Base-by-base conservation (phyloP, 2,329 filamentous ascomycete genomes). In the Dendrostoma leiphaemia region DNA sequence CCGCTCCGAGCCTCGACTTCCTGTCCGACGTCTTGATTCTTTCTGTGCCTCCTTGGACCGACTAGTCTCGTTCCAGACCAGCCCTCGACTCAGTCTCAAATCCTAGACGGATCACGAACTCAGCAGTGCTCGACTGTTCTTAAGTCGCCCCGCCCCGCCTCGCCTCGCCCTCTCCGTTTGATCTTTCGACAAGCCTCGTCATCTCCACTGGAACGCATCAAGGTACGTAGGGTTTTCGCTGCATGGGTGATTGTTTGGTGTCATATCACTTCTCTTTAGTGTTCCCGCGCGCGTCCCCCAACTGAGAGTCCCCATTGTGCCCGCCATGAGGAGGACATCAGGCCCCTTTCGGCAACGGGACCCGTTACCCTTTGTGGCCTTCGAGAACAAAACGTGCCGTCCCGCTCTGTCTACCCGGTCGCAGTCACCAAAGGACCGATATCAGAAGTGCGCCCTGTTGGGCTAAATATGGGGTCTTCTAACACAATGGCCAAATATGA, bases 91-190 rank as follows among this genome's bases (percentile, higher is more conserved):
- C 29, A 44, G 31, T 48, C 50, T 57, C 41, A 24, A n/a, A 59
- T 65, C 64, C 63, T 67, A 63, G 63, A 66, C 59, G 64, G 64
- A 64, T 62, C 59, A 49, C 43, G 44, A 54, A 34, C 56, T 57
- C 63, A 67, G 65, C 64, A 62, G 64, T 59, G 63, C 63, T 67
- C 63, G 56, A 26, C 28, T 43, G 46, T 44, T 15, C 34, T n/a
- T 21, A 10, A 29, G 35, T 60, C 58, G 61, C 59, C 61, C n/a
- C n/a, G n/a, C n/a, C n/a, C n/a, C 56, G 56, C 46, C 48, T 50
- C 48, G 40, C 48, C 44, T 37, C 56, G 51, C 34, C 40, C 35
- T 43, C 24, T 44, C 23, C n/a, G 34, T 26, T 44, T 17, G 40
- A 43, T 51, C 50, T 53, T 48, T 55, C 23, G 32, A 51, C 40